A percentile compares a stretch with the other conserved stretches of the same genome.
Evolutionary conservation across 495 filamentous ascomycete species (phyloP).

Genomic region (Tuber brumale): DNA sequence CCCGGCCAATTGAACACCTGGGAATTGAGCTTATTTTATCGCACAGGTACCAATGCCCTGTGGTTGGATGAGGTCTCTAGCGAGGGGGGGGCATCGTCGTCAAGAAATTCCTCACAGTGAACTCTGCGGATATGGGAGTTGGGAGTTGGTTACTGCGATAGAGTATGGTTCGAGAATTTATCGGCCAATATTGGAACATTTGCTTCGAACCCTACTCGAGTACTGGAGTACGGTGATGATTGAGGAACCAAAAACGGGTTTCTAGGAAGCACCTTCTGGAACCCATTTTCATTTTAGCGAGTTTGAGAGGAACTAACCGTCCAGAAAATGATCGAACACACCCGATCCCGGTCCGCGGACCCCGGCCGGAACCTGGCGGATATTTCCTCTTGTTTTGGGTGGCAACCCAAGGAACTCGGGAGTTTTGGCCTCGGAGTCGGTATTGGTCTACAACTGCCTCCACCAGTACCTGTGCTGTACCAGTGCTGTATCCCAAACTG

Average conservation of each 20-base stretch:
- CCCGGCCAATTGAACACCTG: neutral
- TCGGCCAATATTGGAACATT: neutral
- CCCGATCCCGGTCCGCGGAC: neutral
- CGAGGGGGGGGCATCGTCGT: neutral
- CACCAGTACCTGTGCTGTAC: neutral
- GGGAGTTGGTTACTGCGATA: no score
- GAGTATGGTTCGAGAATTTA: neutral
- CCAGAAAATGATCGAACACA: neutral
- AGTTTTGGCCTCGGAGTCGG: neutral
- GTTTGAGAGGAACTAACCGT: neutral
- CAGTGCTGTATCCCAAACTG: neutral
- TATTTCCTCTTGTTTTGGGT: neutral
- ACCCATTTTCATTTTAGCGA: neutral
- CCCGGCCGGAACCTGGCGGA: neutral
- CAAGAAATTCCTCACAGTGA: neutral
- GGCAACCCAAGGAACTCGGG: neutral
- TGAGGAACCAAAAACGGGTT: neutral
- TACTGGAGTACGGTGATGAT: no score
- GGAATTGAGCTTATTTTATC: slow-evolving; percentile 3
- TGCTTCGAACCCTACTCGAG: neutral
- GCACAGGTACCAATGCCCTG: neutral
- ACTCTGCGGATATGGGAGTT: neutral
- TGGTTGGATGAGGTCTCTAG: neutral
- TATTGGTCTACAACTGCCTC: neutral
- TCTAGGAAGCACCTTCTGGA: neutral